These are phyloP conservation scores for Asterella californica DNA, from an alignment of 225 moss, liverwort and hornwort genomes.

Conservation along the genomic window DNA sequence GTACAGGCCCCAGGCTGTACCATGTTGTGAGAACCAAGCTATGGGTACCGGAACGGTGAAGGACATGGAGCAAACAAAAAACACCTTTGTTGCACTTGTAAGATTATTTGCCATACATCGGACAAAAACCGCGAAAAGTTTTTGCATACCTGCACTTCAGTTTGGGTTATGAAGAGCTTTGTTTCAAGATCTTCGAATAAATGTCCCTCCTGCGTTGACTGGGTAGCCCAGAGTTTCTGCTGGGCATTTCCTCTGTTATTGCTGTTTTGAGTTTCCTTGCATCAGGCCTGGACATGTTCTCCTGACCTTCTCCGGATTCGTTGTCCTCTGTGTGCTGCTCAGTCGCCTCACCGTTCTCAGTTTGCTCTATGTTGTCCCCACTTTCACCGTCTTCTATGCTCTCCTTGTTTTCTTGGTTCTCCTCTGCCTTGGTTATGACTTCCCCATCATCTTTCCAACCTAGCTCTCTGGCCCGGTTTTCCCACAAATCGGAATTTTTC, in stretches of 20 bases:
- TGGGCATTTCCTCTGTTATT: neutral
- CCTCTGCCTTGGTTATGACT: neutral
- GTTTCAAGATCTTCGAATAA: neutral
- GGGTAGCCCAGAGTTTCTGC: conserved; percentile 1
- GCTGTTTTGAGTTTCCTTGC: conserved; percentile 7
- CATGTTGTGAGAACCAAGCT: neutral
- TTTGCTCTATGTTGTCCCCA: neutral
- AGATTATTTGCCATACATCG: neutral
- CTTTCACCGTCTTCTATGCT: neutral
- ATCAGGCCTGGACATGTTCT: neutral
- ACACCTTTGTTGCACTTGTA: neutral
- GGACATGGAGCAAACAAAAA: neutral
- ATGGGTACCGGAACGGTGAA: neutral
- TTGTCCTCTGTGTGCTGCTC: neutral
- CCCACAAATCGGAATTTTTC: conserved; percentile 64
- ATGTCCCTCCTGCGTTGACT: conserved; percentile 21
- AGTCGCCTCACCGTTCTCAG: neutral
- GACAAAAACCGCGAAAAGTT: too few species aligned
- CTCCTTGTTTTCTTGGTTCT: conserved; percentile 3
- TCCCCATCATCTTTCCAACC: conserved; percentile 58
- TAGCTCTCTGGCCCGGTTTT: conserved; percentile 61
- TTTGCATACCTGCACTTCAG: conserved; percentile 25
- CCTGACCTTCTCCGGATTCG: neutral
- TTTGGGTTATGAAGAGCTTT: conserved; percentile 23
- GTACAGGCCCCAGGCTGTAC: too few species aligned